Conservation (phyloP, 495 filamentous ascomycete genomes). For the Penicillium odoratum region DNA sequence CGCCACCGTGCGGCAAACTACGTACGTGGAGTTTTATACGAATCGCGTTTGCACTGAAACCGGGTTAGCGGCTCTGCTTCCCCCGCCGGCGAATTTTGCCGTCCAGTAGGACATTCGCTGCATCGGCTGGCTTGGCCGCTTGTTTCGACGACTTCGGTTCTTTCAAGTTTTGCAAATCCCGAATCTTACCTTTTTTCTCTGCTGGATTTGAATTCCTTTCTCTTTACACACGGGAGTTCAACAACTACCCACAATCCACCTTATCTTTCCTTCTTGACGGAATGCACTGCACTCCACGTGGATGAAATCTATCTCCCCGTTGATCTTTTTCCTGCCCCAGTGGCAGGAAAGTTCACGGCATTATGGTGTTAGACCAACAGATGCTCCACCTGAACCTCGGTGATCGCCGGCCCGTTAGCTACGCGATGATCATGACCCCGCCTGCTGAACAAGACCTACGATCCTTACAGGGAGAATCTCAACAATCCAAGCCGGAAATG, state of each 20-base stretch:
- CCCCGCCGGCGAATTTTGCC: slow-evolving; percentile 21
- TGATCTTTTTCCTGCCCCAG: slow-evolving; percentile 7
- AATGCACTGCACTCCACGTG: neutral
- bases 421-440: slow-evolving; percentile 23
- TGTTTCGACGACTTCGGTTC: neutral
- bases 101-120: slow-evolving; percentile 13
- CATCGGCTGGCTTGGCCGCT: slow-evolving; percentile 7
- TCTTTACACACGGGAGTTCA: too few species aligned
- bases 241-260: too few species aligned
- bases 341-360: neutral
- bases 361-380: slow-evolving; percentile 26
- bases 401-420: slow-evolving; percentile 18
- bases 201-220: too few species aligned
- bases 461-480: neutral
- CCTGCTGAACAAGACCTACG: slow-evolving; percentile 26
- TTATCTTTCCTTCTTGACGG: too few species aligned
- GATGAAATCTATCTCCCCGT: neutral
- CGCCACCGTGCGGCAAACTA: slow-evolving; percentile 2
- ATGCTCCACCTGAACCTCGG: slow-evolving; percentile 29
- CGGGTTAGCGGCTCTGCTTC: slow-evolving; percentile 12
- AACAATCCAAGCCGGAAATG: neutral
- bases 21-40: slow-evolving; percentile 1
- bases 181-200: too few species aligned
- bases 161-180: slow-evolving; percentile 4
- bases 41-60: slow-evolving; percentile 9